phyloP scores from a whole-genome alignment of 129 eudicot genomes.

The Tagetes erecta region DNA sequence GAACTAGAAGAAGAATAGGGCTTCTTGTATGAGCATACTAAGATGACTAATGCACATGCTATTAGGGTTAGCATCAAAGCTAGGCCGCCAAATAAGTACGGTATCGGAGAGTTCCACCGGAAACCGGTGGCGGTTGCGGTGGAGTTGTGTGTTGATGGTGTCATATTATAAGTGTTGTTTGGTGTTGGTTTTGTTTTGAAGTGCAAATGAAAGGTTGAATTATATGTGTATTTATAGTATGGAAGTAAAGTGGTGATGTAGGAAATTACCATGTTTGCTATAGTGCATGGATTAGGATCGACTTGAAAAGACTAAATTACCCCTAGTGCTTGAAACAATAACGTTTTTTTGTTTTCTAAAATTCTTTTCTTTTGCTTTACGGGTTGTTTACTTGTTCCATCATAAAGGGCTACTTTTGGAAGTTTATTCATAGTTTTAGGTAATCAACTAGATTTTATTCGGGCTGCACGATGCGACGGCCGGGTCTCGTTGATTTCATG shows the following conservation, averaged over 20 bases:
- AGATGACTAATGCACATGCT: conserved; percentile 52
- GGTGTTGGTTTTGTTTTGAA: conserved; percentile 13
- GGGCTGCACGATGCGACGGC: no score
- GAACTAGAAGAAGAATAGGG: conserved; percentile 28
- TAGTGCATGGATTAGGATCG: conserved; percentile 42
- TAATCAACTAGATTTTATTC: neutral
- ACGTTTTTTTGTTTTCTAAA: conserved; percentile 22
- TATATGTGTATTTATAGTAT: conserved; percentile 37
- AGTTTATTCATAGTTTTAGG: conserved; percentile 26
- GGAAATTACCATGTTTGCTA: conserved; percentile 2
- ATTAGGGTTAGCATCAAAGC: conserved; percentile 52
- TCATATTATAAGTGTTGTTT: conserved; percentile 15
- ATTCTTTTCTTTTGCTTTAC: conserved; percentile 43
- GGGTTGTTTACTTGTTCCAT: conserved; percentile 39
- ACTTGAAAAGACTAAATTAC: conserved; percentile 24
- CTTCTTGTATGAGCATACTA: conserved; percentile 50
- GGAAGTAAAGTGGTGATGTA: conserved; percentile 6
- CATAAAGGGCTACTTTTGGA: conserved; percentile 39
- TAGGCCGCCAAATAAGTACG: conserved; percentile 57
- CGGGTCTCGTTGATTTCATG: no score
- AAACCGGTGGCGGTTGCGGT: conserved; percentile 32
- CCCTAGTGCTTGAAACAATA: conserved; percentile 36
- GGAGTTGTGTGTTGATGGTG: conserved; percentile 30
- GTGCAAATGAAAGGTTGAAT: conserved; percentile 27
- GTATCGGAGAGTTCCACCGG: conserved; percentile 59